These are phyloP conservation scores for Falciphora oryzae DNA, from an alignment of 2,329 filamentous ascomycete genomes.

Conservation along the genomic window DNA sequence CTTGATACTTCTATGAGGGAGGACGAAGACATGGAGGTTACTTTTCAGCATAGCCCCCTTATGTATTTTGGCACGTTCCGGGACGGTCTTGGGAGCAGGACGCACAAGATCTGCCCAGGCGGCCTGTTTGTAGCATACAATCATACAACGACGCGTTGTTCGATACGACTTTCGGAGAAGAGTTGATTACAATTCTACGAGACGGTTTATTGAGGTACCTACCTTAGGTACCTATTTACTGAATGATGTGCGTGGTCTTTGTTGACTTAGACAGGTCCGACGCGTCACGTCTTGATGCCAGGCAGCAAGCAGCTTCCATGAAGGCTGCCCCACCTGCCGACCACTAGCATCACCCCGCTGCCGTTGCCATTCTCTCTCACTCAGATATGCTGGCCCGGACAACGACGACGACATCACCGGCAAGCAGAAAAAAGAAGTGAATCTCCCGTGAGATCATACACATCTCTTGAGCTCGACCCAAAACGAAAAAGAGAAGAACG, in stretches of 20 bases:
- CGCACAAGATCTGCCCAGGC: background rate
- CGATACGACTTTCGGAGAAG: background rate
- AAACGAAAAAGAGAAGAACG: background rate
- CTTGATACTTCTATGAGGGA: background rate
- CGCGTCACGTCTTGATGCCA: background rate
- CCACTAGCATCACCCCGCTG: background rate
- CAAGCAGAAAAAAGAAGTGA: too few relatives aligned
- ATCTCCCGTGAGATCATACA: too few relatives aligned
- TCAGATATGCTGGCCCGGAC: too few relatives aligned
- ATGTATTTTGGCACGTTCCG: background rate
- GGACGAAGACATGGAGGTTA: background rate
- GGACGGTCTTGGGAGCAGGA: background rate
- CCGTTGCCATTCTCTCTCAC: background rate
- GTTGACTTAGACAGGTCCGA: background rate
- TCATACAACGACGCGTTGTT: background rate
- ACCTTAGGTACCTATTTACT: too few relatives aligned
- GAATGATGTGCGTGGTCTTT: too few relatives aligned
- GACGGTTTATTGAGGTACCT: background rate
- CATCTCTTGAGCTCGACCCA: too few relatives aligned
- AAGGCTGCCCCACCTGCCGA: background rate
- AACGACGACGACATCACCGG: too few relatives aligned
- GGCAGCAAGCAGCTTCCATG: background rate
- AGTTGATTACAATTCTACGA: too few relatives aligned
- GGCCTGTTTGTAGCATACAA: background rate
- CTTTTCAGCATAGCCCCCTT: background rate